Conservation (phyloP, 108 stramenopile genomes). For the Licmophora abbreviata region DNA sequence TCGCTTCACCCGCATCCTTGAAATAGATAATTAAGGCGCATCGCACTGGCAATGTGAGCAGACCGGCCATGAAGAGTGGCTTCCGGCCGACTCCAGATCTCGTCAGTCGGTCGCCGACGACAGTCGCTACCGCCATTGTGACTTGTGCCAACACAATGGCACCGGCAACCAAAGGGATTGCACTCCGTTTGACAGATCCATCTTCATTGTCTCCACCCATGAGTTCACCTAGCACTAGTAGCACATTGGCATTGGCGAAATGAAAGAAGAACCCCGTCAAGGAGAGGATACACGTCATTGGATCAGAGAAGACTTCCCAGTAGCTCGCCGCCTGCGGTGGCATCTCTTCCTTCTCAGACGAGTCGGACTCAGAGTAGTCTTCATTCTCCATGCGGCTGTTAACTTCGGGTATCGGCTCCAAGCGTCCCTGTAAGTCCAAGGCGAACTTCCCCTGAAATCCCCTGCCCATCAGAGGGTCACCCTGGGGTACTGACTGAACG, state of each 20-base stretch:
- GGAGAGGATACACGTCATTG: slow-evolving; percentile 55
- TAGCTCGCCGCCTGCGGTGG: slow-evolving; percentile 47
- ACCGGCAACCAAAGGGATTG: slow-evolving; percentile 81
- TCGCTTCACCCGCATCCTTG: slow-evolving; percentile 69
- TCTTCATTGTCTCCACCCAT: slow-evolving; percentile 81
- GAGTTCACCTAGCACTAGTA: slow-evolving; percentile 78
- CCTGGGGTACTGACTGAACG: slow-evolving; percentile 63
- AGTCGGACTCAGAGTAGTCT: neutral
- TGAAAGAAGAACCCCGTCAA: slow-evolving; percentile 85
- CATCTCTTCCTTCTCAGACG: slow-evolving; percentile 3
- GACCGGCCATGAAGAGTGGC: slow-evolving; percentile 66
- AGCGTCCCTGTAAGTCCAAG: slow-evolving; percentile 37
- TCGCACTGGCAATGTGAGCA: slow-evolving; percentile 63
- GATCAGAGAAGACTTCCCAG: slow-evolving; percentile 63
- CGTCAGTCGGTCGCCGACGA: slow-evolving; percentile 51
- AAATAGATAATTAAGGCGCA: slow-evolving; percentile 80
- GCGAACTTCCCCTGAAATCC: slow-evolving; percentile 50
- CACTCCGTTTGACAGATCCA: slow-evolving; percentile 49
- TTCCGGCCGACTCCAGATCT: slow-evolving; percentile 61
- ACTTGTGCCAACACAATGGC: slow-evolving; percentile 78
- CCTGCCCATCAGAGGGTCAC: slow-evolving; percentile 67
- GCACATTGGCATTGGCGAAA: slow-evolving; percentile 85
- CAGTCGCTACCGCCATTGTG: slow-evolving; percentile 74
- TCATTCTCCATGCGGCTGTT: slow-evolving; percentile 3
- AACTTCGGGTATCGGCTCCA: slow-evolving; percentile 14